Base-by-base conservation (phyloP, 2,329 filamentous ascomycete genomes). In the Arthrobotrys iridis region DNA sequence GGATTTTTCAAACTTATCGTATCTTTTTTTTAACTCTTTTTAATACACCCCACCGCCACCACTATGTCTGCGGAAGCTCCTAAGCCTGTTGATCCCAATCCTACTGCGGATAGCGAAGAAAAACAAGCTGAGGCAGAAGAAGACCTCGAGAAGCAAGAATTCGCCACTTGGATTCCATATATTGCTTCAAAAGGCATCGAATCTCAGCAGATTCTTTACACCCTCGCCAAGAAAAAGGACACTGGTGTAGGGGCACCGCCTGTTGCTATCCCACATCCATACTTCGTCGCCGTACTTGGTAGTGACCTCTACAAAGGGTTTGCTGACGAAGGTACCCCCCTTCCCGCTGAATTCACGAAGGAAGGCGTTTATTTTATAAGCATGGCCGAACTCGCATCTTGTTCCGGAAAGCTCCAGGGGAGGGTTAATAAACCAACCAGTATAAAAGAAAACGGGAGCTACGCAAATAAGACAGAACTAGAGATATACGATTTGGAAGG, bases 151-250 rank as follows among this genome's bases (percentile, higher is more conserved):
- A 20, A 59, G 7, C 1, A 43, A 5, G 55, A 59, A 45, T 11
- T 45, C 8, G n/a, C 22, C 8, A 59, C 55, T 10, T 59, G 55
- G 55, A 20, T 59, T 30, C 55, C 55, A 10, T 33, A 59, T 18
- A 33, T 59, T 8, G 13, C 37, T 18, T 1, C 20, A 7, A 30
- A 30, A 11, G 55, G 35, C n/a, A 4, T 43, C n/a, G 55, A 41
- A 30, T 43, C 55, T 4, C 33, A 20, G 3, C 55, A 59, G 8
- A 59, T 59, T 30, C 22, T 59, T 10, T 59, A 59, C 6, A 59
- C 20, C 11, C 55, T 59, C 15, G 35, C 55, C 8, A 15, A 28
- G 10, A 59, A 59, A 30, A 45, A 7, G 8, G 50, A 24, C 13
- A 18, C 4, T 13, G 24, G 20, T 52, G 46, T 15, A 1, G n/a